phyloP scores from a whole-genome alignment of 2,329 filamentous ascomycete genomes.

The Claviceps africana region DNA sequence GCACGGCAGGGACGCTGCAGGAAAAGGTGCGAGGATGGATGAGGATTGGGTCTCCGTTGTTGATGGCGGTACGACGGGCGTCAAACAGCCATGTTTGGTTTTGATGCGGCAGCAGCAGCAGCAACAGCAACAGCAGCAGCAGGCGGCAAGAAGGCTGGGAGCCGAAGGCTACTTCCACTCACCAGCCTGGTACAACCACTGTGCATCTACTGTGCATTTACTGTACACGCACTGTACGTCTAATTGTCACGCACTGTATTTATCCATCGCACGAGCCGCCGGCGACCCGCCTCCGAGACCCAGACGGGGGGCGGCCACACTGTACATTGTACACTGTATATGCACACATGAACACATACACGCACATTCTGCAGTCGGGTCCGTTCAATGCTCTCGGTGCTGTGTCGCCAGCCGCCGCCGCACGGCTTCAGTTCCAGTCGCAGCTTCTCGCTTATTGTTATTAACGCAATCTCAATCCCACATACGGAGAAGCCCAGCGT shows the following conservation, averaged over 20 bases:
- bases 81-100: background rate
- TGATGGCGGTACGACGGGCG: background rate
- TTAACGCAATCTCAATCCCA: background rate
- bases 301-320: too few relatives aligned
- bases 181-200: too few relatives aligned
- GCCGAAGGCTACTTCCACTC: too few relatives aligned
- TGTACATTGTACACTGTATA: too few relatives aligned
- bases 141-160: background rate
- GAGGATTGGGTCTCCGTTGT: background rate
- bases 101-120: background rate
- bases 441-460: background rate
- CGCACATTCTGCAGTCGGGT: background rate
- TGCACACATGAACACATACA: too few relatives aligned
- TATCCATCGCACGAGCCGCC: too few relatives aligned
- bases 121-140: background rate
- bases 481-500: background rate
- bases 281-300: too few relatives aligned
- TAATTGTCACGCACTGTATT: too few relatives aligned
- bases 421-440: background rate
- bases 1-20: conserved; percentile 4
- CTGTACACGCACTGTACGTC: too few relatives aligned
- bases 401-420: too few relatives aligned
- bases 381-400: too few relatives aligned
- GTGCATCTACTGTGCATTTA: too few relatives aligned
- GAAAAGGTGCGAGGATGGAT: conserved; percentile 3